Evolutionary conservation across 108 stramenopile genomes (phyloP).

Genomic region (Skeletonema potamos): DNA sequence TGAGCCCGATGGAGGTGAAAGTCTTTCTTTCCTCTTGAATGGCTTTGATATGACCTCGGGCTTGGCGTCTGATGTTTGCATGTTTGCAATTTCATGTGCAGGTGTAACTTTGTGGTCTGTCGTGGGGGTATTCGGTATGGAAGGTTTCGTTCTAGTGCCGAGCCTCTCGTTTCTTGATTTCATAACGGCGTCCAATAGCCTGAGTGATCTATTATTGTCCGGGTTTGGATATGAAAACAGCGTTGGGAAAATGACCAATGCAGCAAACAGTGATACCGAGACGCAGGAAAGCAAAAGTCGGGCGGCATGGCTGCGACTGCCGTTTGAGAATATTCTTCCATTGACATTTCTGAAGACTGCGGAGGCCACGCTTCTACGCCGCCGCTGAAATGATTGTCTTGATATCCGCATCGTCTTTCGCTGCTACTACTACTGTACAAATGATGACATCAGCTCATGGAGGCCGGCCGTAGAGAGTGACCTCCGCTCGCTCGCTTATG

Average conservation of each 20-base stretch:
- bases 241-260: neutral
- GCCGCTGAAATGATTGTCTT: slow-evolving; percentile 11
- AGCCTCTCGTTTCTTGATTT: neutral
- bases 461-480: no score
- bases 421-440: no score
- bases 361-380: neutral
- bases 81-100: neutral
- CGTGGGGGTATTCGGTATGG: neutral
- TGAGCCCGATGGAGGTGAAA: slow-evolving; percentile 7
- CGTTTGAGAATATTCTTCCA: neutral
- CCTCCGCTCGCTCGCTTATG: no score
- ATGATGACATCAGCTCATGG: no score
- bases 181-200: neutral
- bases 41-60: slow-evolving; percentile 3
- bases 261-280: neutral
- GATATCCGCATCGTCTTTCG: slow-evolving; percentile 18
- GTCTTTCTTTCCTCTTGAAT: neutral
- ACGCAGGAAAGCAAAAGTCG: neutral
- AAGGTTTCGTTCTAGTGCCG: neutral
- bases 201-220: neutral
- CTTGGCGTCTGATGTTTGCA: neutral
- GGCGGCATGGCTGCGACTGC: neutral
- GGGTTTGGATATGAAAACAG: neutral
- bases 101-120: neutral
- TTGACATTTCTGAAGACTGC: neutral